These are phyloP conservation scores for Metschnikowia continentalis DNA, from an alignment of 805 yeast genomes.

Conservation along the genomic window DNA sequence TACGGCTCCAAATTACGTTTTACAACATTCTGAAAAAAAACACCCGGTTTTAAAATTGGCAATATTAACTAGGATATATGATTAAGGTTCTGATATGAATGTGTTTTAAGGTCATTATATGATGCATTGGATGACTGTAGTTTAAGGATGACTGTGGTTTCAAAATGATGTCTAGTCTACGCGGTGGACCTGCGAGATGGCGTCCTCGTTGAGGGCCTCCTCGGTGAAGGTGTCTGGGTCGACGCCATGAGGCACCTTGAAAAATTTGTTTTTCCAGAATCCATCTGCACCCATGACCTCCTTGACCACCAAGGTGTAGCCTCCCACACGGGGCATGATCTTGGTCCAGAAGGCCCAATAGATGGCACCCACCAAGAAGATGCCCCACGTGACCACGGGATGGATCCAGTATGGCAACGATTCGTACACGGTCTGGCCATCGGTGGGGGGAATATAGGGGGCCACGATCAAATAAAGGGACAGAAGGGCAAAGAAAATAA, in stretches of 20 bases:
- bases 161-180: background rate
- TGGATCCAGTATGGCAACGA: slow-evolving; percentile 71
- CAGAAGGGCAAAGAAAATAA: slow-evolving; percentile 58
- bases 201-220: slow-evolving; percentile 17
- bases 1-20: background rate
- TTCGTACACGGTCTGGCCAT: slow-evolving; percentile 65
- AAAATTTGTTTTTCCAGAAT: slow-evolving; percentile 63
- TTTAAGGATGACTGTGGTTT: too few species aligned
- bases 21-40: background rate
- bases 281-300: slow-evolving; percentile 64
- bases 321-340: slow-evolving; percentile 51
- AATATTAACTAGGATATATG: too few species aligned
- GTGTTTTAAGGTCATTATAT: too few species aligned
- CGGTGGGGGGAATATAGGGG: slow-evolving; percentile 72
- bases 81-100: too few species aligned
- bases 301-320: slow-evolving; percentile 47
- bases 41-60: background rate
- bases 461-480: slow-evolving; percentile 68
- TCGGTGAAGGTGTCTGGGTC: slow-evolving; percentile 14
- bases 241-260: slow-evolving; percentile 28
- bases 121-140: too few species aligned
- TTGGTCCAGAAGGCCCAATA: slow-evolving; percentile 67
- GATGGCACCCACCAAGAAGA: slow-evolving; percentile 58
- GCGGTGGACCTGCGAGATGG: slow-evolving; percentile 1
- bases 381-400: slow-evolving; percentile 79